A percentile compares a stretch with the other conserved stretches of the same genome.
phyloP scores from a whole-genome alignment of 306 rosid genomes.

The Vigna reflexopilosa region DNA sequence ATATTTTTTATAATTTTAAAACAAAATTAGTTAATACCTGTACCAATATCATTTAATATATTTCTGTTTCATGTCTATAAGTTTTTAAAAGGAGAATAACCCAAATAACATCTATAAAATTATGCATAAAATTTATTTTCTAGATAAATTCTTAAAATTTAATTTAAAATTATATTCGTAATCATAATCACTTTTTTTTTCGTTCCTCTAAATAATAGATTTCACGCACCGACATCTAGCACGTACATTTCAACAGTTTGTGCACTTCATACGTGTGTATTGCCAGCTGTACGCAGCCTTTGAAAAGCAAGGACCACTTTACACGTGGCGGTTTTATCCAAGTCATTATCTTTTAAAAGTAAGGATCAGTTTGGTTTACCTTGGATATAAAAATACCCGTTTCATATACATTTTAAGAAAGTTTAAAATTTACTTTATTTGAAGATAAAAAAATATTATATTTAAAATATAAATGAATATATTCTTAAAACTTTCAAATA shows the following conservation, averaged over 20 bases:
- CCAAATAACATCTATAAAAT: too few species aligned
- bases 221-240: neutral
- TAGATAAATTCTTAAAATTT: neutral
- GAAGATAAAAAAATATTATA: neutral
- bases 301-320: neutral
- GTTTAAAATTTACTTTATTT: neutral
- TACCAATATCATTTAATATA: too few species aligned
- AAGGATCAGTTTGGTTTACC: neutral
- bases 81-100: neutral
- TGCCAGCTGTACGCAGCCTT: neutral
- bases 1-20: too few species aligned
- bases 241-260: neutral
- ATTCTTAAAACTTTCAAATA: neutral
- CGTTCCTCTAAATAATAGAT: too few species aligned
- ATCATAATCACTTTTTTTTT: too few species aligned
- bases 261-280: conserved; percentile 1
- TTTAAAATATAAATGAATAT: neutral
- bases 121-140: too few species aligned
- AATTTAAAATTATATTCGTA: too few species aligned
- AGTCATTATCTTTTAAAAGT: neutral
- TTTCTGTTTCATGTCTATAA: too few species aligned
- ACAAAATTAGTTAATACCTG: too few species aligned
- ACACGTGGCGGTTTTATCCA: neutral
- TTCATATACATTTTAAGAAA: neutral
- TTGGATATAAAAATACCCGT: neutral